These are phyloP conservation scores for Sorghum bicolor DNA, from an alignment of 176 grass and related monocot species.

Conservation along the genomic window Sorghum_bicolor_NCBIv3 NC_012873.2:63590501-63591000, in stretches of 20 bases:
- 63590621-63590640: slow-evolving; percentile 21
- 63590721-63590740: slow-evolving; percentile 36
- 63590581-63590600: slow-evolving; percentile 32
- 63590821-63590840: slow-evolving; percentile 91
- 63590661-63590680: slow-evolving; percentile 23
- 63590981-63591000: not conserved
- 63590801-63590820: slow-evolving; percentile 96
- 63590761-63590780: slow-evolving; percentile 16
- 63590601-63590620: slow-evolving; percentile 29
- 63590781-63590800: slow-evolving; percentile 68
- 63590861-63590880: not conserved
- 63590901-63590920: not conserved
- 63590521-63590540: not conserved
- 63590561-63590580: slow-evolving; percentile 22
- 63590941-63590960: not conserved
- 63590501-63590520: not conserved
- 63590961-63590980: not conserved
- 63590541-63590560: not conserved
- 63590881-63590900: not conserved
- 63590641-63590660: not conserved
- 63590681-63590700: not conserved
- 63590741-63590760: slow-evolving; percentile 48
- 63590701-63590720: not conserved
- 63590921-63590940: too few relatives aligned
- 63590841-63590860: slow-evolving; percentile 53